Evolutionary conservation across 176 grass and related monocot genomes (phyloP).

Genomic region (Oryza meyeriana): DNA sequence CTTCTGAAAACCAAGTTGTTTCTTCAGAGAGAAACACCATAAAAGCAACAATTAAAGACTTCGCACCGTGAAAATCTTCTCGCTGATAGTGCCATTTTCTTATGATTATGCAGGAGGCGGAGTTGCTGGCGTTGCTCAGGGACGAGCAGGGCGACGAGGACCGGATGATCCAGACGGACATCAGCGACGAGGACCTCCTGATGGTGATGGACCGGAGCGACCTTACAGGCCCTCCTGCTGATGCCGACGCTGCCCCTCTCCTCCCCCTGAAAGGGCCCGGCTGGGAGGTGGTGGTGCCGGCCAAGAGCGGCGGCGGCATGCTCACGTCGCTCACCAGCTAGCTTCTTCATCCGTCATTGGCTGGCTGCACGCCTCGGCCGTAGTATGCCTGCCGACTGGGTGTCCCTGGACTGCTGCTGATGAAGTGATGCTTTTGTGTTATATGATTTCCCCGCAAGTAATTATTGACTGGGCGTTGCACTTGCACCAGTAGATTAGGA

Average conservation of each 20-base stretch:
- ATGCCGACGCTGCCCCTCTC: background rate
- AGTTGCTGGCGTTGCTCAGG: conserved; percentile 75
- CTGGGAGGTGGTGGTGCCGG: conserved; percentile 83
- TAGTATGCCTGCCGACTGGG: background rate
- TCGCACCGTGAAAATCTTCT: background rate
- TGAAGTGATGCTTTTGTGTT: conserved; percentile 19
- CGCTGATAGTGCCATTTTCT: background rate
- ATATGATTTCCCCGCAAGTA: background rate
- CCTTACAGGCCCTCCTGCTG: conserved; percentile 19
- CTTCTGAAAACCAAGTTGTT: background rate
- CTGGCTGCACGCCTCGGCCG: background rate
- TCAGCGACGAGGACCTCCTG: conserved; percentile 63
- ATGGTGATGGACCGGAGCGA: conserved; percentile 75
- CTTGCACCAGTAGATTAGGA: background rate
- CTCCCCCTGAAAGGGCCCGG: conserved; percentile 79
- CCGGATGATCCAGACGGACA: conserved; percentile 76
- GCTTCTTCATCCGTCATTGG: background rate
- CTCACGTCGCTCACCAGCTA: conserved; percentile 72
- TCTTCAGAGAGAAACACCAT: background rate
- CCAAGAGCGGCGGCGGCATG: conserved; percentile 67
- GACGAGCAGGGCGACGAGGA: conserved; percentile 73
- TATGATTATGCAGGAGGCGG: conserved; percentile 46
- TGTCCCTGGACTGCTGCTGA: background rate
- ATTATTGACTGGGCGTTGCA: conserved; percentile 32
- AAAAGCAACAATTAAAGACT: background rate